phyloP scores from a whole-genome alignment of 106 monocot species.

The Dactylorhiza incarnata region DNA sequence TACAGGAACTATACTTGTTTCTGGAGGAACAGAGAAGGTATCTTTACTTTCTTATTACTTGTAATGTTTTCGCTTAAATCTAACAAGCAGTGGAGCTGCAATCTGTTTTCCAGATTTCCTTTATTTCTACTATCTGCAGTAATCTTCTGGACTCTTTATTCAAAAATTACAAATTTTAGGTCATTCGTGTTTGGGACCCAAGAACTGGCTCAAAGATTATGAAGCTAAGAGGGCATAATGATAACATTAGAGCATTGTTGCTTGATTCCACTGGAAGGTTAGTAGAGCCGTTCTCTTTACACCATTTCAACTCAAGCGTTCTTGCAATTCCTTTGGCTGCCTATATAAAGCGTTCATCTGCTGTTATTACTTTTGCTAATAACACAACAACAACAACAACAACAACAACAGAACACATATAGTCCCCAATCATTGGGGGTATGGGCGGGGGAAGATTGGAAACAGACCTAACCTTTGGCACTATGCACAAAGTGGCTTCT shows the following conservation, averaged over 20 bases:
- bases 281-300: conserved; percentile 5
- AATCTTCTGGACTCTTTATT: background rate
- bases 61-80: background rate
- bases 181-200: conserved; percentile 96
- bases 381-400: no score
- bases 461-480: no score
- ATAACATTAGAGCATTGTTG: conserved; percentile 89
- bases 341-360: background rate
- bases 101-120: background rate
- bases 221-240: conserved; percentile 96
- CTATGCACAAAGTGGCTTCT: no score
- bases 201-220: conserved; percentile 94
- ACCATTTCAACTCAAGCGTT: background rate
- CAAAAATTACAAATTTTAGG: conserved; percentile 27
- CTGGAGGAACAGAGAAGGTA: conserved; percentile 98
- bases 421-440: no score
- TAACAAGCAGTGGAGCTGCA: background rate
- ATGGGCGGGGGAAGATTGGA: no score
- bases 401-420: no score
- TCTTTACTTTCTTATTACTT: conserved; percentile 2
- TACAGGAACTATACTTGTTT: conserved; percentile 77
- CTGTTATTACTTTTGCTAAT: background rate
- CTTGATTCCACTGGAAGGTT: conserved; percentile 96
- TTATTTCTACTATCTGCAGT: background rate
- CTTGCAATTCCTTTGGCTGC: background rate